phyloP scores from a whole-genome alignment of 1,284 basidiomycete genomes.

The Cryptococcus neoformans region DNA sequence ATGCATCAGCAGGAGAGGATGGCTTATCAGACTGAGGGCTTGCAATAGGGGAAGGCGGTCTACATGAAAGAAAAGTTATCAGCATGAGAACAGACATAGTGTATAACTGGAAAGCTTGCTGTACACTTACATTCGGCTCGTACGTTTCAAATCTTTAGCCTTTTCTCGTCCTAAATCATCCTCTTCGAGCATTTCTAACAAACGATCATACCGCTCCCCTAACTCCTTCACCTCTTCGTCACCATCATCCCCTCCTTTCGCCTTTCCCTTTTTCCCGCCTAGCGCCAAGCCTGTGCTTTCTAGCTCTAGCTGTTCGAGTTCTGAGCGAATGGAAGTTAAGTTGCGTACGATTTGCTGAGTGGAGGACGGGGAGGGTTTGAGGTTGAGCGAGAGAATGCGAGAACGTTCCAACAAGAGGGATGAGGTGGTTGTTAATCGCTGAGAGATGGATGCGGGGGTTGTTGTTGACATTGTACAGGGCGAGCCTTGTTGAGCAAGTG shows the following conservation, averaged over 20 bases:
- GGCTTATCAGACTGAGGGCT: not conserved
- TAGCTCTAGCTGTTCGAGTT: conserved; percentile 29
- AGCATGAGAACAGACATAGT: no score
- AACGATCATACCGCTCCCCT: conserved; percentile 37
- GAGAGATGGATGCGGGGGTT: conserved; percentile 28
- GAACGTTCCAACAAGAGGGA: conserved; percentile 45
- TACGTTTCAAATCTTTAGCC: conserved; percentile 19
- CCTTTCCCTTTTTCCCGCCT: conserved; percentile 7
- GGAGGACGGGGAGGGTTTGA: conserved; percentile 39
- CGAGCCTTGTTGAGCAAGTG: not conserved
- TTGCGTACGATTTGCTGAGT: conserved; percentile 40
- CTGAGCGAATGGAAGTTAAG: conserved; percentile 31
- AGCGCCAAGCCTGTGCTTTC: conserved; percentile 17
- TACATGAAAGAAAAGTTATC: no score
- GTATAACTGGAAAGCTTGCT: no score
- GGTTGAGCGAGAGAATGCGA: conserved; percentile 43
- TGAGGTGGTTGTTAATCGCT: conserved; percentile 43
- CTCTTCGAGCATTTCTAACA: conserved; percentile 41
- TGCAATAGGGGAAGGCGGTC: conserved; percentile 2
- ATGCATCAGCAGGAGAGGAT: not conserved
- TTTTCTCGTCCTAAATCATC: conserved; percentile 44
- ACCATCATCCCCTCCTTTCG: conserved; percentile 13
- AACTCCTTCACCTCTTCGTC: conserved; percentile 23
- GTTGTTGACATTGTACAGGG: conserved; percentile 11
- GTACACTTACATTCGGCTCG: not conserved